Evolutionary conservation across 2,329 filamentous ascomycete genomes (phyloP).

Genomic region (Aureobasidium pullulans): DNA sequence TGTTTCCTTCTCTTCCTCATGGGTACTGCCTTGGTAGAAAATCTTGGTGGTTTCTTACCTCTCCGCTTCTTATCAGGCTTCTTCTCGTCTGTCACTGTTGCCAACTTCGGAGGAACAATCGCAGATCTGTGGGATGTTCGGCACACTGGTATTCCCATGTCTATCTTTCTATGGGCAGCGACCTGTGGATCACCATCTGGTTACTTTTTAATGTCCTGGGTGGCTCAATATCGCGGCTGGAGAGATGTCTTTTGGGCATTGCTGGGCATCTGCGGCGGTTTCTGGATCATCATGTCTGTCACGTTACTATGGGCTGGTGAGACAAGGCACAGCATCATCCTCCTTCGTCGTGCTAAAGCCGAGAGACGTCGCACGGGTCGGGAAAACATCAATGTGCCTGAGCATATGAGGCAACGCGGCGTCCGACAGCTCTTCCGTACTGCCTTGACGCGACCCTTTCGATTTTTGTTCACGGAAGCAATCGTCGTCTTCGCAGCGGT

Average conservation of each 20-base stretch:
- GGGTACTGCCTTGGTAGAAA: conserved; percentile 36
- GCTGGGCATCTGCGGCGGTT: conserved; percentile 36
- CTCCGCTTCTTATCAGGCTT: conserved; percentile 40
- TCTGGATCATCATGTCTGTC: conserved; percentile 37
- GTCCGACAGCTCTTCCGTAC: conserved; percentile 34
- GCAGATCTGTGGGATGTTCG: conserved; percentile 16
- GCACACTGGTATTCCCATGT: conserved; percentile 6
- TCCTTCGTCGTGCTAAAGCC: conserved; percentile 18
- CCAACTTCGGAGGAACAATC: conserved; percentile 36
- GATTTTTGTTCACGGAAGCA: conserved; percentile 39
- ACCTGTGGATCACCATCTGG: conserved; percentile 40
- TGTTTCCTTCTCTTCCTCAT: conserved; percentile 38
- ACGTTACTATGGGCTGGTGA: conserved; percentile 29
- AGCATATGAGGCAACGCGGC: conserved; percentile 32
- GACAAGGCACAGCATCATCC: conserved; percentile 39
- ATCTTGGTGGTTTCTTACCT: conserved; percentile 35
- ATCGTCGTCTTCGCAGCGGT: conserved; percentile 42
- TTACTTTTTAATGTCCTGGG: conserved; percentile 40
- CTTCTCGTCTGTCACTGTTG: conserved; percentile 37
- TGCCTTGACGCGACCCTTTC: conserved; percentile 39
- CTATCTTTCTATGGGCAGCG: conserved; percentile 39
- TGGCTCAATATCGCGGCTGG: conserved; percentile 38
- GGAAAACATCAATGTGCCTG: conserved; percentile 28
- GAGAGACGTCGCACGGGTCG: conserved; percentile 23
- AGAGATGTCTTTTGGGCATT: conserved; percentile 40